phyloP scores from a whole-genome alignment of 106 monocot genomes.

The Hemerocallis citrina region DNA sequence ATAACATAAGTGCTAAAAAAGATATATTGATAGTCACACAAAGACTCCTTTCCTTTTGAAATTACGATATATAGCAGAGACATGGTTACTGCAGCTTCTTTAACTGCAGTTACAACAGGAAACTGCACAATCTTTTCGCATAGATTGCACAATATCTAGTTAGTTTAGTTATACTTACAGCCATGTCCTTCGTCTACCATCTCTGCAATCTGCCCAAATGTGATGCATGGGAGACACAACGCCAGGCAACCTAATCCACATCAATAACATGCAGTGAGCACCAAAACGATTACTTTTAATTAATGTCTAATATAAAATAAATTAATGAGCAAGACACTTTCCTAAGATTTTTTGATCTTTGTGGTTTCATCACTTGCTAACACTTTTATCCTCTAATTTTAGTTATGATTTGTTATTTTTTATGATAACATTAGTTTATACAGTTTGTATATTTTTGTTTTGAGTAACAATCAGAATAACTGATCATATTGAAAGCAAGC shows the following conservation, averaged over 20 bases:
- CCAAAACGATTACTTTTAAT: neutral
- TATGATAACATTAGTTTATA: too few relatives aligned
- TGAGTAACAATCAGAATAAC: too few relatives aligned
- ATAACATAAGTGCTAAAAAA: neutral
- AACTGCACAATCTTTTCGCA: neutral
- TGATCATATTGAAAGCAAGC: too few relatives aligned
- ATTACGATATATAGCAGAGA: neutral
- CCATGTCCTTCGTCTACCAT: constrained; percentile 4
- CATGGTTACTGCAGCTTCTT: too few relatives aligned
- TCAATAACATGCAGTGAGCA: neutral
- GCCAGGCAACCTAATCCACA: too few relatives aligned
- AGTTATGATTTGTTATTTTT: neutral
- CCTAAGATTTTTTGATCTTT: neutral
- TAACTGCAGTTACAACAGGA: neutral
- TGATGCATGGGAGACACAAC: neutral
- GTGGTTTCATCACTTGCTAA: too few relatives aligned
- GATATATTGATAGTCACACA: neutral
- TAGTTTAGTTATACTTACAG: neutral
- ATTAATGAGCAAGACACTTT: neutral
- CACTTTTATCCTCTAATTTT: too few relatives aligned
- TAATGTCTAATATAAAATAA: neutral
- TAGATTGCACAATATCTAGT: neutral
- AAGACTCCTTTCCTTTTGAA: neutral
- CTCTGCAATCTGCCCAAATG: constrained; percentile 1
- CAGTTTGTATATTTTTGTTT: too few relatives aligned